Base-by-base conservation (phyloP, 208 protist species). In the Leishmania tarentolae region DNA sequence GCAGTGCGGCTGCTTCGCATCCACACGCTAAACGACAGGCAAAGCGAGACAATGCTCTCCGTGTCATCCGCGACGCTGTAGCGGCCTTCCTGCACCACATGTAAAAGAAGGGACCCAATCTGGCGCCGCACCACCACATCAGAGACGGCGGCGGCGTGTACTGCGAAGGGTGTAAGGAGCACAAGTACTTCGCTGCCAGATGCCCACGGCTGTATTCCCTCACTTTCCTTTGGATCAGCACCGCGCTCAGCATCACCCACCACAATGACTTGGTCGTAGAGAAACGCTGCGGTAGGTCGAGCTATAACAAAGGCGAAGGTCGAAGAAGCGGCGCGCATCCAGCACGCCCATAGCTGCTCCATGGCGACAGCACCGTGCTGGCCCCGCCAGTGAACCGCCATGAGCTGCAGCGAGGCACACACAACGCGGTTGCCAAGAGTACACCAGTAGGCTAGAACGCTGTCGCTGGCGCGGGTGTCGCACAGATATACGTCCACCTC, bases 31-130 rank as follows among this genome's bases (percentile, higher is more conserved):
- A 83, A 86, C 70, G 57, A 80, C 28, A 80, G 73, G 3, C 75
- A 90, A n/a, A 79, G 86, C 66, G 73, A 87, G 35, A 85, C 82
- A n/a, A 85, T 63, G 53, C 71, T 81, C 73, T 85, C 82, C 47
- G 82, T 85, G 73, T 85, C 82, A 42, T 85, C 77, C 1, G 31
- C 31, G 19, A 81, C 77, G 65, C 72, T 75, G 77, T 81, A 85
- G 46, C 17, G 31, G 31, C 76, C 50, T 42, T 70, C 63, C 70
- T 56, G 76, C 76, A 85, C 82, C 19, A 85, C 78, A n/a, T 71
- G 50, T 31, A 77, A 61, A 28, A 85, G 82, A 53, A 85, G 44
- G 24, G 61, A 28, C 28, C 46, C 57, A 56, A 85, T 56, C 31
- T 79, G 77, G 42, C 76, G 82, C 47, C 82, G 82, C 15, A 85